Conservation (phyloP, 768 basidiomycete genomes). For the Lenzites betulinus region DNA sequence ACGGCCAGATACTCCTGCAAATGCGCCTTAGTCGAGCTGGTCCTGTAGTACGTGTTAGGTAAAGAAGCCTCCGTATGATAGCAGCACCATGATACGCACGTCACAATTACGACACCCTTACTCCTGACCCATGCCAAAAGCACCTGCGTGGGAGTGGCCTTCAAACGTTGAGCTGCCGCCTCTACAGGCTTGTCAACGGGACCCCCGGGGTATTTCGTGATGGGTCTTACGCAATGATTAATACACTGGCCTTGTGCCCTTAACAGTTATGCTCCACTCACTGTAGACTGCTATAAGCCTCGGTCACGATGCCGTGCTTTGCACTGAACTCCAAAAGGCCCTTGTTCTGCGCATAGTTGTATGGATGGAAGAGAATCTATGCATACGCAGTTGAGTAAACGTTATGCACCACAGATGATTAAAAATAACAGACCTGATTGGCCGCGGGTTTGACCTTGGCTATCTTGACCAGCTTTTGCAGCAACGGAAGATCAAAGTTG, state of each 20-base stretch:
- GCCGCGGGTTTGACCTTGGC: constrained; percentile 64
- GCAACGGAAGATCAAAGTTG: constrained; percentile 58
- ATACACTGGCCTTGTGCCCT: neutral
- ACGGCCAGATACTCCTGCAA: constrained; percentile 69
- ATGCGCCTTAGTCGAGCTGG: constrained; percentile 59
- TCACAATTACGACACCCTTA: constrained; percentile 69
- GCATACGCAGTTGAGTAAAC: neutral
- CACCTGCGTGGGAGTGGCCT: constrained; percentile 64
- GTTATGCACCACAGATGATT: no score
- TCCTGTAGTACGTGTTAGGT: constrained; percentile 38
- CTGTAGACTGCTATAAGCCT: constrained; percentile 66
- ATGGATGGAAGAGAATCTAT: constrained; percentile 74
- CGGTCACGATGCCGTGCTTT: constrained; percentile 60
- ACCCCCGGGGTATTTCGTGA: constrained; percentile 61
- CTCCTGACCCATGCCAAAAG: constrained; percentile 68
- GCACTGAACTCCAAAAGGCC: constrained; percentile 54
- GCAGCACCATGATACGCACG: constrained; percentile 35
- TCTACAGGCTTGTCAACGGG: constrained; percentile 60
- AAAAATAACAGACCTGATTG: constrained; percentile 60
- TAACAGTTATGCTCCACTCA: constrained; percentile 35
- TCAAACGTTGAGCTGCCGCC: constrained; percentile 52
- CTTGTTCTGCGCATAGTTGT: constrained; percentile 62
- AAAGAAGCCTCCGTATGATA: neutral
- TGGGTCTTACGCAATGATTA: constrained; percentile 41
- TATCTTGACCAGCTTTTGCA: constrained; percentile 51